These are phyloP conservation scores for Beauveria medogensis DNA, from an alignment of 2,329 filamentous ascomycete species.

Conservation along the genomic window DNA sequence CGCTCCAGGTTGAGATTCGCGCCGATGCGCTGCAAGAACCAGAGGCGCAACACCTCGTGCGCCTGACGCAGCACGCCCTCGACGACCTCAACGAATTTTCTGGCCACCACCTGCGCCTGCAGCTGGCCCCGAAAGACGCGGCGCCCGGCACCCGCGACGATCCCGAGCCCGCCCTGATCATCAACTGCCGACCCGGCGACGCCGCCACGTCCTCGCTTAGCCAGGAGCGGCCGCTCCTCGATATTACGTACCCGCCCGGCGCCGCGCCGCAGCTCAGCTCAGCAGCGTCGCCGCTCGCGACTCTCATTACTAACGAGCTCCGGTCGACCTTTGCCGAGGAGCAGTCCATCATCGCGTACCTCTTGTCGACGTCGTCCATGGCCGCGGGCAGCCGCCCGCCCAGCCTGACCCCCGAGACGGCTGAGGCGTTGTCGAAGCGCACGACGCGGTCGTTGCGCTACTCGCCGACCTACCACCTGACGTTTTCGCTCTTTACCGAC, in stretches of 20 bases:
- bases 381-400: slow-evolving; percentile 39
- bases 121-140: slow-evolving; percentile 24
- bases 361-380: slow-evolving; percentile 53
- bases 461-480: slow-evolving; percentile 87
- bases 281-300: slow-evolving; percentile 64
- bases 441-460: slow-evolving; percentile 84
- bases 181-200: slow-evolving; percentile 61
- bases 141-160: slow-evolving; percentile 28
- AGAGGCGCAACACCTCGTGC: slow-evolving; percentile 66
- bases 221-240: slow-evolving; percentile 61
- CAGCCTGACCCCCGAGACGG: slow-evolving; percentile 40
- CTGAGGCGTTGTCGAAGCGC: slow-evolving; percentile 55
- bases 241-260: slow-evolving; percentile 67
- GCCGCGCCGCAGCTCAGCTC: slow-evolving; percentile 59
- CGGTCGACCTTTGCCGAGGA: slow-evolving; percentile 78
- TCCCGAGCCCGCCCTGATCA: slow-evolving; percentile 53
- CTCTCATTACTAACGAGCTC: slow-evolving; percentile 71
- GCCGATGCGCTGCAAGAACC: slow-evolving; percentile 55
- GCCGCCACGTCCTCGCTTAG: slow-evolving; percentile 56
- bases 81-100: slow-evolving; percentile 83
- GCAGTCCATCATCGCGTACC: slow-evolving; percentile 72
- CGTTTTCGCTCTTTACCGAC: slow-evolving; percentile 88
- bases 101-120: slow-evolving; percentile 64
- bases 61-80: slow-evolving; percentile 75
- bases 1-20: slow-evolving; percentile 72